phyloP scores from a whole-genome alignment of 257 asterid genomes.

The Scutellaria minor region DNA sequence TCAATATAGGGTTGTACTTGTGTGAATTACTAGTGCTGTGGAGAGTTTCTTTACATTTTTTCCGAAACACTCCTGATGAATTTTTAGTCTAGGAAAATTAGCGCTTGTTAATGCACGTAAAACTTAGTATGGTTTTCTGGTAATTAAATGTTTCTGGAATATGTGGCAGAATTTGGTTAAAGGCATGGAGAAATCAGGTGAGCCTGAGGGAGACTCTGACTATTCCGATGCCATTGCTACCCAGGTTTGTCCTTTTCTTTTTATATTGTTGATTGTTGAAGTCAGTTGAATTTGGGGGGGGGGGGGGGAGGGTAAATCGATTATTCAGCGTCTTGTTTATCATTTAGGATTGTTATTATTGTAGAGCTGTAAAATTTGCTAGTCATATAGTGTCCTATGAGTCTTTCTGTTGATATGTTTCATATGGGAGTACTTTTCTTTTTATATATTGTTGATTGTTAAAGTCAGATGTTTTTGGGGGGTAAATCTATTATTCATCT shows the following conservation, averaged over 20 bases:
- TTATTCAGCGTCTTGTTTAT: no score
- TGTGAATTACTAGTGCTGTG: neutral
- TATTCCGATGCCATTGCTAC: constrained; percentile 62
- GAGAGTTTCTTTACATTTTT: neutral
- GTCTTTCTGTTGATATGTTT: neutral
- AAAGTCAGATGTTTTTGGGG: no score
- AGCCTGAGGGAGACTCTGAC: constrained; percentile 51
- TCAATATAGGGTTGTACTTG: neutral
- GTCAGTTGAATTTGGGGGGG: no score
- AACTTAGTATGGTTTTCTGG: neutral
- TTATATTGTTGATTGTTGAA: no score
- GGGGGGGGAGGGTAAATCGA: no score
- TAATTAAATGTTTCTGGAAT: neutral
- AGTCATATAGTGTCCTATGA: neutral
- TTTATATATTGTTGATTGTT: no score
- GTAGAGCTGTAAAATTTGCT: neutral
- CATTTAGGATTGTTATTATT: no score
- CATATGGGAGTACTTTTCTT: neutral
- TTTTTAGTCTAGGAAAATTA: neutral
- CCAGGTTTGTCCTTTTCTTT: constrained; percentile 53
- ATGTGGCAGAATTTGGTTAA: constrained; percentile 58
- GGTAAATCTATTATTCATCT: no score
- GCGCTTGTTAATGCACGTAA: neutral
- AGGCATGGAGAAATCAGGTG: constrained; percentile 59
- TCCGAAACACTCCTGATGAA: neutral